These are phyloP conservation scores for Cercophora newfieldiana DNA, from an alignment of 495 filamentous ascomycete species.

Conservation along the genomic window DNA sequence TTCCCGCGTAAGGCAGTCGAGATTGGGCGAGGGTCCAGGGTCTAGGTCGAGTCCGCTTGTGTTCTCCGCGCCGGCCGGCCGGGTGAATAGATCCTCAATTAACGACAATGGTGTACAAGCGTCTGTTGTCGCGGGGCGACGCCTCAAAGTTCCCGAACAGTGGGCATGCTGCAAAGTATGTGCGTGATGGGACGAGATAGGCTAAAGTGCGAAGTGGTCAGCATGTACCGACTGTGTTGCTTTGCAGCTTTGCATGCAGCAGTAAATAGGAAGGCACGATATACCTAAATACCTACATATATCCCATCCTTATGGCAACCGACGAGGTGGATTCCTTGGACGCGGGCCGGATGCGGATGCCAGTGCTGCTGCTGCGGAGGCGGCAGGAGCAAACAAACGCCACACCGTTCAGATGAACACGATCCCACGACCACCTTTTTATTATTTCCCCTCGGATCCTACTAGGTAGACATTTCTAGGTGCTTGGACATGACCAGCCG, in stretches of 20 bases:
- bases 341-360: not conserved
- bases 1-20: not conserved
- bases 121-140: not conserved
- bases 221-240: not conserved
- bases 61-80: slow-evolving; percentile 9
- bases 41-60: not conserved
- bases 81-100: slow-evolving; percentile 17
- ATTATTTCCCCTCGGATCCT: not conserved
- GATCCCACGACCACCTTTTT: not conserved
- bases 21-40: not conserved
- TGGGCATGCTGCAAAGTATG: not conserved
- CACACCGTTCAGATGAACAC: not conserved
- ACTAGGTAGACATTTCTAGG: not conserved
- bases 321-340: not conserved
- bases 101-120: not conserved
- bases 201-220: slow-evolving; percentile 4
- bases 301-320: not conserved
- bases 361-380: not conserved
- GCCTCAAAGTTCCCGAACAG: not conserved
- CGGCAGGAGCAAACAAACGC: not conserved
- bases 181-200: not conserved
- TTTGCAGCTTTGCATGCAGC: not conserved
- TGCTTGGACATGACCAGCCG: not conserved
- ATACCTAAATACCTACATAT: not conserved
- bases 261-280: not conserved